These are phyloP conservation scores for Secale cereale DNA, from an alignment of 176 grass and related monocot species.

Conservation along the genomic window DNA sequence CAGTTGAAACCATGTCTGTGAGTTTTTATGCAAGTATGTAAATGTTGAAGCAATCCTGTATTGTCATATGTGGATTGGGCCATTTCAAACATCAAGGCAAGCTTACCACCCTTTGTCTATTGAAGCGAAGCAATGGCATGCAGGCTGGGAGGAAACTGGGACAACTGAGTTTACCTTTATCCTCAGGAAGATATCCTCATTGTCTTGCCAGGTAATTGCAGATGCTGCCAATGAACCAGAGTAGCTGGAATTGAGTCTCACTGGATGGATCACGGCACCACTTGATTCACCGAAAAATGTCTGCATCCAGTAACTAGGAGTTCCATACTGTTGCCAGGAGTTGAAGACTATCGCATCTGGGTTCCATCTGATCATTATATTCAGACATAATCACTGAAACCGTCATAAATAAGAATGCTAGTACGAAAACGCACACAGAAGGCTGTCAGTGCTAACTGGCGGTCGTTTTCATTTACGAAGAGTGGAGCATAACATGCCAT, in stretches of 20 bases:
- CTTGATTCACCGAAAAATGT: constrained; percentile 57
- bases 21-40: background rate
- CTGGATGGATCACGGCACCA: constrained; percentile 50
- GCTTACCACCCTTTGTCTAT: background rate
- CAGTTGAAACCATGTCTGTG: background rate
- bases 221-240: constrained; percentile 51
- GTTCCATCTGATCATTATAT: constrained; percentile 48
- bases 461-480: constrained; percentile 65
- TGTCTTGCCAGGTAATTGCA: constrained; percentile 71
- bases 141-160: background rate
- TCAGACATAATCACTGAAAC: background rate
- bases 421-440: background rate
- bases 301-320: constrained; percentile 83
- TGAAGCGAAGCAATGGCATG: background rate
- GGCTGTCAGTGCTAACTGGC: constrained; percentile 26
- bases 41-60: background rate
- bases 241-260: constrained; percentile 44
- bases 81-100: background rate
- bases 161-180: constrained; percentile 49
- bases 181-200: constrained; percentile 53
- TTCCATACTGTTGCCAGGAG: constrained; percentile 80
- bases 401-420: background rate
- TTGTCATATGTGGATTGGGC: background rate
- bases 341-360: constrained; percentile 91
- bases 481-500: constrained; percentile 89